phyloP scores from a whole-genome alignment of 2,329 filamentous ascomycete species.

The Colletotrichum eleusines region DNA sequence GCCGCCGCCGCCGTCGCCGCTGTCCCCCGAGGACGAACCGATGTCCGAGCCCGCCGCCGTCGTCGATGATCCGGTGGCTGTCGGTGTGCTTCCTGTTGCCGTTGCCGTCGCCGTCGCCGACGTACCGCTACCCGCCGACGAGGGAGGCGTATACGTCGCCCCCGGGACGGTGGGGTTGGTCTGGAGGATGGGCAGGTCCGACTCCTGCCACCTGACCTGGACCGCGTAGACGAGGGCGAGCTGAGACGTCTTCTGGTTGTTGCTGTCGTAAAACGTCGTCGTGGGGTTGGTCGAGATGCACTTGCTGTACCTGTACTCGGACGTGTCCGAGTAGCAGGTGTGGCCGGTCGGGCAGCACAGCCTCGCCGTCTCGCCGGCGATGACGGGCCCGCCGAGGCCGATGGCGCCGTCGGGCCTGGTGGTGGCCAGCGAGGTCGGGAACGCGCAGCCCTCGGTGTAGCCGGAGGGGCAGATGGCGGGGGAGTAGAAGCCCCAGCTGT shows the following conservation, averaged over 20 bases:
- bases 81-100: slow-evolving; percentile 1
- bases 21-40: neutral
- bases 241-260: slow-evolving; percentile 16
- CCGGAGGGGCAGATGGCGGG: slow-evolving; percentile 41
- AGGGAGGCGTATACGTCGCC: slow-evolving; percentile 32
- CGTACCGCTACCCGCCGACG: slow-evolving; percentile 4
- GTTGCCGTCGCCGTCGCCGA: slow-evolving; percentile 12
- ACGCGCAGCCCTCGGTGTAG: slow-evolving; percentile 39
- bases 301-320: slow-evolving; percentile 39
- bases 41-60: neutral
- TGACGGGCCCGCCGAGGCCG: slow-evolving; percentile 21
- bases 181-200: slow-evolving; percentile 41
- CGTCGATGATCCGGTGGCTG: slow-evolving; percentile 16
- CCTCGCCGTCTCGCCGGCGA: slow-evolving; percentile 30
- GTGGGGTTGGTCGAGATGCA: slow-evolving; percentile 40
- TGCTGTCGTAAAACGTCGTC: slow-evolving; percentile 15
- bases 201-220: slow-evolving; percentile 44
- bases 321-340: slow-evolving; percentile 27
- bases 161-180: slow-evolving; percentile 44
- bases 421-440: slow-evolving; percentile 24
- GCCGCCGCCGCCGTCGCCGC: neutral
- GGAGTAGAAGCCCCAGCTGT: slow-evolving; percentile 41
- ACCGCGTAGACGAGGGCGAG: slow-evolving; percentile 41
- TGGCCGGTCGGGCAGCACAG: slow-evolving; percentile 35
- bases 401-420: slow-evolving; percentile 6